phyloP scores from a whole-genome alignment of 2,329 filamentous ascomycete species.

The Claviceps purpurea region DNA sequence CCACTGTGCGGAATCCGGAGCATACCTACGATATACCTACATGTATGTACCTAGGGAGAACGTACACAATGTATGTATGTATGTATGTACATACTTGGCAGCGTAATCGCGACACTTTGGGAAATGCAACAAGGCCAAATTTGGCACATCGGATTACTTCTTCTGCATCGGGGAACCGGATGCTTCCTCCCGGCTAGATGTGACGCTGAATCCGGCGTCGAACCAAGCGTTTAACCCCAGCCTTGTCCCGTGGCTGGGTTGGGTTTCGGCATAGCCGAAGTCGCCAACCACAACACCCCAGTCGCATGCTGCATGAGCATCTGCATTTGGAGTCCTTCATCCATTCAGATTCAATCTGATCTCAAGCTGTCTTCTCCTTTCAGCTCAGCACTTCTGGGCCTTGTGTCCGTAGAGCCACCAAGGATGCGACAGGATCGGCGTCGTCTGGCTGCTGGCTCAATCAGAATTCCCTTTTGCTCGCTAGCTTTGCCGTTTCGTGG shows the following conservation, averaged over 20 bases:
- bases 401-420: not conserved
- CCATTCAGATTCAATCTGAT: not conserved
- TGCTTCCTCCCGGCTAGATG: not conserved
- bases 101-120: no score
- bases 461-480: not conserved
- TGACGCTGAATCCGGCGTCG: not conserved
- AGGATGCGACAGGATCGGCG: not conserved
- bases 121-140: no score
- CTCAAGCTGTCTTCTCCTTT: not conserved
- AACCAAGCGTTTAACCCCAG: no score
- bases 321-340: not conserved
- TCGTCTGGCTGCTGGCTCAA: not conserved
- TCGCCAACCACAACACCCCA: constrained; percentile 1
- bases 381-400: not conserved
- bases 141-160: no score
- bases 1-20: no score
- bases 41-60: no score
- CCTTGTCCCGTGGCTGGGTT: no score
- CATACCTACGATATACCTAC: no score
- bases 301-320: constrained; percentile 1
- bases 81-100: no score
- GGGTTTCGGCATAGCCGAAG: constrained; percentile 4
- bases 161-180: no score
- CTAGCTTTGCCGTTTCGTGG: not conserved
- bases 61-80: no score